Evolutionary conservation across 176 grass and related monocot genomes (phyloP).

Genomic region (Rhynchospora pubera): DNA sequence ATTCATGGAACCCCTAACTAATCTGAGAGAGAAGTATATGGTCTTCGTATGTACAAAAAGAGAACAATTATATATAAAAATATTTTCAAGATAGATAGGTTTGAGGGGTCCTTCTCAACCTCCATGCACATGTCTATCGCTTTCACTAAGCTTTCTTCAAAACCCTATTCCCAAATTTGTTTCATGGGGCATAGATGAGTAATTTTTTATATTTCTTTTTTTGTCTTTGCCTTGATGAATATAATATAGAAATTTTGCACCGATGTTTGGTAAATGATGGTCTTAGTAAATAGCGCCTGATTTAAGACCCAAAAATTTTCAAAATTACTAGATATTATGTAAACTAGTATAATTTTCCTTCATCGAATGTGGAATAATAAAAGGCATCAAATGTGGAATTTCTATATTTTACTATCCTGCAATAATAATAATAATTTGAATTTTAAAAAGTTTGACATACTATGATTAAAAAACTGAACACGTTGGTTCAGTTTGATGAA

Average conservation of each 20-base stretch:
- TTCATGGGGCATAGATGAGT: background rate
- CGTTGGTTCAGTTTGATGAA: no score
- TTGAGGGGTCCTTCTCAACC: conserved; percentile 19
- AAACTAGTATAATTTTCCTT: no score
- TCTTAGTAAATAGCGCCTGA: background rate
- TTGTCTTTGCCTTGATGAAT: background rate
- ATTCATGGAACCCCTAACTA: background rate
- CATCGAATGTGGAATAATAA: no score
- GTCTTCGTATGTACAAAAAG: background rate
- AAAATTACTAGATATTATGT: background rate
- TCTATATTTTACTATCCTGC: no score
- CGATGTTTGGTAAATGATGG: background rate
- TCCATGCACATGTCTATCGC: conserved; percentile 44
- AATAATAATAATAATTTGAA: no score
- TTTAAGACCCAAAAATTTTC: background rate
- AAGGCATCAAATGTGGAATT: no score
- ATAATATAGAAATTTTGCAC: background rate
- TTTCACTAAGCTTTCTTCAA: conserved; percentile 17
- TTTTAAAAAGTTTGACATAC: no score
- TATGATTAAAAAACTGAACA: no score
- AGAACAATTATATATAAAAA: background rate
- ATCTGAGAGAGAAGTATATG: conserved; percentile 11
- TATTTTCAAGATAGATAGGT: background rate
- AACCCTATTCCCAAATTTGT: background rate
- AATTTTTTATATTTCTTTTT: conserved; percentile 8